phyloP scores from a whole-genome alignment of 2,329 filamentous ascomycete species.

The Exophiala viscosa region DNA sequence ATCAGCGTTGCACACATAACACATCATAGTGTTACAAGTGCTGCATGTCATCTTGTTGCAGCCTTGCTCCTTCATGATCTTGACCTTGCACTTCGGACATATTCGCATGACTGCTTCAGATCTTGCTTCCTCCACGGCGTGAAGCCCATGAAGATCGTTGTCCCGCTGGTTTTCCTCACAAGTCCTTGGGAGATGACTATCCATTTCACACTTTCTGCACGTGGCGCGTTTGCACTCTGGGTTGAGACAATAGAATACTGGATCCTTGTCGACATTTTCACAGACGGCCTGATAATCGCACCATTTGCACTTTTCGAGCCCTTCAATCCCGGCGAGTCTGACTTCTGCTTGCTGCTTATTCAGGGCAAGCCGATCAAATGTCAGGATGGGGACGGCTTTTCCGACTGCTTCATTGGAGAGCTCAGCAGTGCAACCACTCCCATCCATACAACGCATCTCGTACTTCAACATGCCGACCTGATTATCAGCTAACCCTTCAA shows the following conservation, averaged over 20 bases:
- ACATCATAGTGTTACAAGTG: conserved; percentile 54
- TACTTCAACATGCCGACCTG: conserved; percentile 68
- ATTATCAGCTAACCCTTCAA: conserved; percentile 61
- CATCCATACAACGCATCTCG: conserved; percentile 67
- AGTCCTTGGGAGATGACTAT: conserved; percentile 67
- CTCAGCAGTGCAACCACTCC: conserved; percentile 58
- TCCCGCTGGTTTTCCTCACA: conserved; percentile 66
- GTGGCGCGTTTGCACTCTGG: conserved; percentile 61
- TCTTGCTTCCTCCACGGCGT: conserved; percentile 78
- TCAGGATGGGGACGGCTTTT: conserved; percentile 38
- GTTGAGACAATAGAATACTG: conserved; percentile 69
- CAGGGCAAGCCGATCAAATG: conserved; percentile 61
- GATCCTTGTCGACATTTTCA: conserved; percentile 62
- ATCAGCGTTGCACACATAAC: conserved; percentile 60
- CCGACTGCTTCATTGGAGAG: conserved; percentile 21
- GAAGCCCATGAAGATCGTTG: conserved; percentile 58
- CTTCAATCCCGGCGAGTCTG: conserved; percentile 65
- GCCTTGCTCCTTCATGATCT: conserved; percentile 72
- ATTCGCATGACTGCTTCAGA: conserved; percentile 70
- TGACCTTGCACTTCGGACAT: conserved; percentile 63
- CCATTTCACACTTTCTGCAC: conserved; percentile 64
- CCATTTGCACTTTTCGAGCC: conserved; percentile 73
- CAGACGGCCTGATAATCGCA: conserved; percentile 77
- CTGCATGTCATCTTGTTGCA: conserved; percentile 82
- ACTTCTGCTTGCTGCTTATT: conserved; percentile 69